Conservation (phyloP, 495 filamentous ascomycete genomes). For the Neurospora tetrasperma region DNA sequence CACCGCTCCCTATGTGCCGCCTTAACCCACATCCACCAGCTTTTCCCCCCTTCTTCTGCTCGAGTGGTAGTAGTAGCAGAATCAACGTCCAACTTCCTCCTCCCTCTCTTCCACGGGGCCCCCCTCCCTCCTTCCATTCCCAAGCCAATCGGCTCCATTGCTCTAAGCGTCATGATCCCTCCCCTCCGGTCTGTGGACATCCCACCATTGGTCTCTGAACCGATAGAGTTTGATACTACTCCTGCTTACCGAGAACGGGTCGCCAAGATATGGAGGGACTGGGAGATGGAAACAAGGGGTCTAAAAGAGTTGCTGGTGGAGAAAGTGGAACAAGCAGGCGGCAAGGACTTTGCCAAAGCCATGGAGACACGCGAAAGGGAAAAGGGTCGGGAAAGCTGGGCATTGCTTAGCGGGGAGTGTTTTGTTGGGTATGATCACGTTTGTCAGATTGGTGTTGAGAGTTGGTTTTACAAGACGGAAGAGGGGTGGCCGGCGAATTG, state of each 20-base stretch:
- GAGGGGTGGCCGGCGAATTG: conserved; percentile 25
- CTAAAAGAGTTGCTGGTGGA: not conserved
- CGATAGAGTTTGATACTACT: conserved; percentile 3
- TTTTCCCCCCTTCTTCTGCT: conserved; percentile 4
- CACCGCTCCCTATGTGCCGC: conserved; percentile 18
- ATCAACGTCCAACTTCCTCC: conserved; percentile 15
- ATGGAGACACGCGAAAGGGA: not conserved
- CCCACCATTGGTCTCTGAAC: conserved; percentile 6
- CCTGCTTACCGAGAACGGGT: not conserved
- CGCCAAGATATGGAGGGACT: conserved; percentile 5
- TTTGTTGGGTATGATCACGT: conserved; percentile 17
- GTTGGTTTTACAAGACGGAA: conserved; percentile 23
- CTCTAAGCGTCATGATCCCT: conserved; percentile 12
- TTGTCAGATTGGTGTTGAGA: conserved; percentile 28
- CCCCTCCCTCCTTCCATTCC: conserved; percentile 11
- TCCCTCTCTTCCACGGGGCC: conserved; percentile 19
- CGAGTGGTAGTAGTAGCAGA: conserved; percentile 23
- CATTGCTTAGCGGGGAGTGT: conserved; percentile 14
- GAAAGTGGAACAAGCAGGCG: conserved; percentile 2
- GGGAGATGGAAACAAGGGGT: not conserved
- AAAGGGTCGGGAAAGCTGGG: not conserved
- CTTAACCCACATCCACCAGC: conserved; percentile 11
- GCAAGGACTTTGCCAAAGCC: not conserved
- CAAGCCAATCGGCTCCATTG: conserved; percentile 10
- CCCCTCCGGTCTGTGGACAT: conserved; percentile 22